phyloP scores from a whole-genome alignment of 2,329 filamentous ascomycete genomes.

The Phaeosphaeriaceae sp. region DNA sequence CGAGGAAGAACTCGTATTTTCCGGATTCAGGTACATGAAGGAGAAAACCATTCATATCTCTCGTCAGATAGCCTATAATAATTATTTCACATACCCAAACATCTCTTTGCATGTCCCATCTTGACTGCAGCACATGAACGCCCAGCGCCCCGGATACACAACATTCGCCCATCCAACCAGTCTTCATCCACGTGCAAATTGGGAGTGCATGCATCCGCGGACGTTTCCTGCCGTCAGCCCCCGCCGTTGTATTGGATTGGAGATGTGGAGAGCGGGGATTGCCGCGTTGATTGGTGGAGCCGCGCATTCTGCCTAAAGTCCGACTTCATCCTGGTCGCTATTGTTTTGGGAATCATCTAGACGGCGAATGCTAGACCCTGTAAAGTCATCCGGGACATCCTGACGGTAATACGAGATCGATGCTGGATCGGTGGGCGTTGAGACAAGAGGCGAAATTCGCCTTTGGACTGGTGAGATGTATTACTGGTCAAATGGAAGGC shows the following conservation, averaged over 20 bases:
- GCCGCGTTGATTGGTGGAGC: constrained; percentile 1
- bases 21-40: background rate
- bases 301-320: constrained; percentile 14
- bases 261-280: constrained; percentile 6
- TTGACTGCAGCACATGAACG: background rate
- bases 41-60: background rate
- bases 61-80: background rate
- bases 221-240: constrained; percentile 5
- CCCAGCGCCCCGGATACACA: constrained; percentile 2
- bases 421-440: background rate
- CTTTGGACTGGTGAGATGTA: background rate
- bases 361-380: background rate
- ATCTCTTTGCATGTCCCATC: background rate
- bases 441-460: background rate
- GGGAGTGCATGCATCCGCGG: constrained; percentile 6
- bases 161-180: background rate
- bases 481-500: background rate
- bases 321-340: background rate
- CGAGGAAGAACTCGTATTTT: background rate
- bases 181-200: background rate
- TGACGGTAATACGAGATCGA: background rate
- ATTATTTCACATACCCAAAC: no score
- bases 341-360: background rate
- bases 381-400: background rate
- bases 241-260: constrained; percentile 7